Evolutionary conservation across 2,329 filamentous ascomycete genomes (phyloP), one percentile per base, ranked within the genome.

Genomic region (Penicillium concentricum): DNA sequence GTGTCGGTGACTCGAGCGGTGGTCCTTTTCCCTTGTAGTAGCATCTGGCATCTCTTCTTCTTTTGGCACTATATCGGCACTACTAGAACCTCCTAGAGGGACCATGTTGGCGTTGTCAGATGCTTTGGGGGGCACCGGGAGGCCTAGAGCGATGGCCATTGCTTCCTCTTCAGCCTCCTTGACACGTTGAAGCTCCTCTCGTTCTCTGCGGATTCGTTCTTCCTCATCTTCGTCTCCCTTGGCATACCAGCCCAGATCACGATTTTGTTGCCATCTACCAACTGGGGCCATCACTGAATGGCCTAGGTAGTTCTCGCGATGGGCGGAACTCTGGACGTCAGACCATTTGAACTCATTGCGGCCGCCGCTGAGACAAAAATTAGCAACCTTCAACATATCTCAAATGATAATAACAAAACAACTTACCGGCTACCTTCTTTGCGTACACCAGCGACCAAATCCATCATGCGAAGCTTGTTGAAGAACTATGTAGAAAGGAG

Each of bases 111-210:
- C 84, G 71, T 94, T 95, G 3, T 83, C 82, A 4, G 82, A 84
- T 1, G 82, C 83, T 54, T 76, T 81, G 7, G 81, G 77, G 1
- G 87, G 84, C 2, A 89, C 81, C 0, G 91, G 91, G 30, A 97
- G 77, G 0, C 94, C 94, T 52, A 99, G 78, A 0, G 92, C 92
- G 43, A 81, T 82, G 3, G 91, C 87, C 71, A 97, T 87, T 1
- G 92, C 94, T 72, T 97, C 93, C 71, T 96, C 90, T 69, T 99
- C 94, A 0, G 89, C 91, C 73, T 96, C 90, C 69, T 96, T 97
- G 71, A 97, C 83, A 64, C 83, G 86, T 65, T 86, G 84, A 66
- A 94, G 82, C 74, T 97, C 93, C 59, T 85, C 86, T 52, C 89
- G 82, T 69, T 88, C 83, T 85, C 86, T 60, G 74, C 78, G 68